phyloP scores from a whole-genome alignment of 2,329 filamentous ascomycete genomes.

The Fusarium metavorans region DNA sequence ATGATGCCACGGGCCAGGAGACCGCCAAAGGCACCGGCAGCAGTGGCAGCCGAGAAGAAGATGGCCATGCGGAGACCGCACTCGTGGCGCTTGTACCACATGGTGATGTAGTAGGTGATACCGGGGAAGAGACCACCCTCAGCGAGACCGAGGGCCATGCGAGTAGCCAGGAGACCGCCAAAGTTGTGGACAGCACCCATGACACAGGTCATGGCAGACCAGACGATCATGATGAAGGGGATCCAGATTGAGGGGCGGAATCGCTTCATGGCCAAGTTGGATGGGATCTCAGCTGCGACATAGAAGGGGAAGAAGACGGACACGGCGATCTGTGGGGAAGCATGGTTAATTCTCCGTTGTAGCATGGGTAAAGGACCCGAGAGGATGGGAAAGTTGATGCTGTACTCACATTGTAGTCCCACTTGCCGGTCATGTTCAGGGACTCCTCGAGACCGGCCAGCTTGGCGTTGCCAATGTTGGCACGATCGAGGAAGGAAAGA shows the following conservation, averaged over 20 bases:
- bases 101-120: conserved; percentile 69
- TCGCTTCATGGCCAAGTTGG: conserved; percentile 68
- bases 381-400: background rate
- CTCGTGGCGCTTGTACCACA: conserved; percentile 71
- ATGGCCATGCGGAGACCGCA: conserved; percentile 71
- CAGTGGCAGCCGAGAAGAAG: conserved; percentile 68
- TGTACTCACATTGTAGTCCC: conserved; percentile 50
- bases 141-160: conserved; percentile 61
- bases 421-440: conserved; percentile 48
- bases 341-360: conserved; percentile 8
- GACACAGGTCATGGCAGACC: conserved; percentile 60
- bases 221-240: conserved; percentile 65
- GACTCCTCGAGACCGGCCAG: conserved; percentile 63
- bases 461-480: conserved; percentile 67
- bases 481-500: conserved; percentile 61
- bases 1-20: conserved; percentile 70
- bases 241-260: conserved; percentile 65
- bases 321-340: conserved; percentile 52
- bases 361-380: background rate
- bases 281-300: conserved; percentile 65
- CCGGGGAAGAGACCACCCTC: conserved; percentile 73
- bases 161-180: conserved; percentile 60
- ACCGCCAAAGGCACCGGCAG: conserved; percentile 73
- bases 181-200: conserved; percentile 66
- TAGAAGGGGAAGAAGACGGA: conserved; percentile 67